These are phyloP conservation scores for Trichoderma polysporum DNA, from an alignment of 2,329 filamentous ascomycete species.

Conservation along the genomic window DNA sequence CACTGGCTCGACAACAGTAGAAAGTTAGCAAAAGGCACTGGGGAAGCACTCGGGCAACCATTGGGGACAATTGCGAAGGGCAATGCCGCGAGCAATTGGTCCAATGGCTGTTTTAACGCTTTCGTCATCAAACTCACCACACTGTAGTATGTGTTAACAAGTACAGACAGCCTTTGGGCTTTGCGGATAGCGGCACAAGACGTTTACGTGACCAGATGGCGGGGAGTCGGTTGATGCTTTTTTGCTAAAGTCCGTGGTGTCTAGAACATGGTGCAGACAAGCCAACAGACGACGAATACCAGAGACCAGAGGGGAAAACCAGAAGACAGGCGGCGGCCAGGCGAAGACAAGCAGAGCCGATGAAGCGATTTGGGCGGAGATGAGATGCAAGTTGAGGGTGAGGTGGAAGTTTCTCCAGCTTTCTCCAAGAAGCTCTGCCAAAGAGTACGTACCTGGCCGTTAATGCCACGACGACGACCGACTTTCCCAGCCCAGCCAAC, in stretches of 20 bases:
- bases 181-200: conserved; percentile 17
- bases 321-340: conserved; percentile 39
- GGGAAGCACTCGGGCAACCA: background rate
- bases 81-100: background rate
- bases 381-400: conserved; percentile 35
- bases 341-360: conserved; percentile 28
- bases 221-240: conserved; percentile 12
- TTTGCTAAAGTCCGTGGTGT: conserved; percentile 31
- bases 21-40: background rate
- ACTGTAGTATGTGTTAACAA: background rate
- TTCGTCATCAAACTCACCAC: conserved; percentile 1
- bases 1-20: background rate
- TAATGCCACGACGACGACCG: conserved; percentile 28
- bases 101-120: background rate
- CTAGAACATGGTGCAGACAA: conserved; percentile 43
- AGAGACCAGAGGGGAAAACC: conserved; percentile 43
- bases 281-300: conserved; percentile 37
- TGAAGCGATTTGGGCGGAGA: conserved; percentile 27
- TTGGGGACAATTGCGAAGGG: background rate
- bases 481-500: conserved; percentile 25
- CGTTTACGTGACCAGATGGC: conserved; percentile 8
- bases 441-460: conserved; percentile 3
- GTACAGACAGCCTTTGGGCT: background rate
- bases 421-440: conserved; percentile 31
- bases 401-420: conserved; percentile 44